phyloP scores from a whole-genome alignment of 2,329 filamentous ascomycete species.

The Cucurbitaria berberidis region DNA sequence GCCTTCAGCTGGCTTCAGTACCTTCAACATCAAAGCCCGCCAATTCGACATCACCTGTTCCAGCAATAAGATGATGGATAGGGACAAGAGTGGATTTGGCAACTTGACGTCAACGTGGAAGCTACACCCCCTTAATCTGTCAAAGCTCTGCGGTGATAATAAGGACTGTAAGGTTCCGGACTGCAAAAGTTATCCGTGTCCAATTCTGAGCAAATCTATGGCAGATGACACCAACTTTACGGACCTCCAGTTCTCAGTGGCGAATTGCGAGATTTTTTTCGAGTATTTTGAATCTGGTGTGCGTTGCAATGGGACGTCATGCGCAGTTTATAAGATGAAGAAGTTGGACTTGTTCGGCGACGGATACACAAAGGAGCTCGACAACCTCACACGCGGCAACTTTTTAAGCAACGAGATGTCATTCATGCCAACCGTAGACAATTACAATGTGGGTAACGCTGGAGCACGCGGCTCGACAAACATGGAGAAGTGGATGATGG shows the following conservation, averaged over 20 bases:
- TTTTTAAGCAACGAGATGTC: conserved; percentile 12
- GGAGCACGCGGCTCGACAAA: conserved; percentile 25
- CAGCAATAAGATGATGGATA: conserved; percentile 16
- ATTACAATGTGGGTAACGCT: conserved; percentile 11
- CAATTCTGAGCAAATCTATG: conserved; percentile 25
- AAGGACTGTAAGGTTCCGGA: neutral
- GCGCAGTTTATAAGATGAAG: conserved; percentile 24
- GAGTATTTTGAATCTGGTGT: conserved; percentile 28
- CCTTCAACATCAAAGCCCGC: conserved; percentile 31
- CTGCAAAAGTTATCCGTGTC: conserved; percentile 28
- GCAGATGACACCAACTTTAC: conserved; percentile 1
- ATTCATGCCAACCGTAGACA: conserved; percentile 26
- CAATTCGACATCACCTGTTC: conserved; percentile 36
- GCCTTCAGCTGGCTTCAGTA: conserved; percentile 13
- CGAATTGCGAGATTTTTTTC: conserved; percentile 24
- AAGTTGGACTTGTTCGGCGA: conserved; percentile 26
- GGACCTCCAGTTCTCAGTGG: conserved; percentile 16
- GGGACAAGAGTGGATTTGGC: conserved; percentile 6
- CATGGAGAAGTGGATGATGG: conserved; percentile 34
- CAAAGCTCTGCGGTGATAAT: neutral
- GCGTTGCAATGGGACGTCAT: conserved; percentile 24
- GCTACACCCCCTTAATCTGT: neutral
- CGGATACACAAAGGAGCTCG: conserved; percentile 16
- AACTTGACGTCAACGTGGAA: conserved; percentile 26
- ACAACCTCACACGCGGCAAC: conserved; percentile 12